These are phyloP conservation scores for Diaporthe sp. DNA, from an alignment of 2,329 filamentous ascomycete species.

Conservation along the genomic window DNA sequence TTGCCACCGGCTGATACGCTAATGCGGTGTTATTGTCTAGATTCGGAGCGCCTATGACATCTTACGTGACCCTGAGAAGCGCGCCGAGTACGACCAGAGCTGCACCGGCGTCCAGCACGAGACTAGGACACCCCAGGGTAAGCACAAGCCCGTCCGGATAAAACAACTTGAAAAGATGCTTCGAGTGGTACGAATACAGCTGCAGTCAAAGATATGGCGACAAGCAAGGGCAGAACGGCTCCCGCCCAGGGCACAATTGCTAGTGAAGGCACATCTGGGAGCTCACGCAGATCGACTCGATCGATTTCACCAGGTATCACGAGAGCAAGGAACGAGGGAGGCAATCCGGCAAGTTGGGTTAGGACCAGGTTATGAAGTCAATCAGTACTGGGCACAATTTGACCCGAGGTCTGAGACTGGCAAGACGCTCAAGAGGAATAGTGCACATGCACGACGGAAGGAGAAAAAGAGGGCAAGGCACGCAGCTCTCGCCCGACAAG, in stretches of 20 bases:
- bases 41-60: not conserved
- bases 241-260: not conserved
- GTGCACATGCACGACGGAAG: too few relatives aligned
- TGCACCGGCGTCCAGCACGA: not conserved
- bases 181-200: not conserved
- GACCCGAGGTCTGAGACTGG: too few relatives aligned
- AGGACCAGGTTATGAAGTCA: not conserved
- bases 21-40: not conserved
- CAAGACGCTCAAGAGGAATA: not conserved
- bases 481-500: not conserved
- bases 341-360: not conserved
- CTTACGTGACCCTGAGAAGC: not conserved
- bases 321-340: not conserved
- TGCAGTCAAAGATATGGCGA: not conserved
- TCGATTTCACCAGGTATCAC: not conserved
- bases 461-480: not conserved
- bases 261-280: not conserved
- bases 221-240: not conserved
- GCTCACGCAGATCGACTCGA: not conserved
- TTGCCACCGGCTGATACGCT: not conserved
- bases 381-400: not conserved
- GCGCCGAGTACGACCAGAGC: not conserved
- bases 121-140: not conserved
- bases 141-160: not conserved
- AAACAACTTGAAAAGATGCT: not conserved